Evolutionary conservation across 345 rosid species (phyloP).

Genomic region (Citrus inodora): DNA sequence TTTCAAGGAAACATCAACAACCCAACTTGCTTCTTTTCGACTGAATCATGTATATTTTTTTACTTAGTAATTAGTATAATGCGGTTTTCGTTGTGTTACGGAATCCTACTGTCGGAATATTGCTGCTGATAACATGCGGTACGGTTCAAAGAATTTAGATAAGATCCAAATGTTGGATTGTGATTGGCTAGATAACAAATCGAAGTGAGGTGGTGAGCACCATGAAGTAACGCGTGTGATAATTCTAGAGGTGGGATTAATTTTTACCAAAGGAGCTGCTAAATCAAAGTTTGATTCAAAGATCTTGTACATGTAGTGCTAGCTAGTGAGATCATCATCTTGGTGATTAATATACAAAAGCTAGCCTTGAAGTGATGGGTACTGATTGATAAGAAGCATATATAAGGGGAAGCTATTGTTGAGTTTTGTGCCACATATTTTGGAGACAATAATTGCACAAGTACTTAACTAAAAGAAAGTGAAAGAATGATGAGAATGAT

Average conservation of each 20-base stretch:
- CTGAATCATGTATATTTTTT: neutral
- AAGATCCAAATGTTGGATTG: conserved; percentile 5
- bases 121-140: neutral
- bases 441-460: conserved; percentile 21
- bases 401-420: conserved; percentile 7
- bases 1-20: conserved; percentile 40
- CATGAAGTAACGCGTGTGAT: conserved; percentile 16
- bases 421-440: conserved; percentile 28
- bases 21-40: conserved; percentile 32
- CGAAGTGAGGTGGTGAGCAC: conserved; percentile 17
- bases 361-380: conserved; percentile 12
- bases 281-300: conserved; percentile 18
- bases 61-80: neutral
- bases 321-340: conserved; percentile 32
- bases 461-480: neutral
- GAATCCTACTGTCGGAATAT: neutral
- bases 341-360: neutral
- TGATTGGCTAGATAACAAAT: conserved; percentile 11
- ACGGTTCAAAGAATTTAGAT: neutral
- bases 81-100: neutral
- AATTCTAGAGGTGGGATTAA: conserved; percentile 17
- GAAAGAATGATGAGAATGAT: conserved; percentile 28
- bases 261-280: conserved; percentile 10
- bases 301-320: conserved; percentile 15
- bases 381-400: conserved; percentile 11